Evolutionary conservation across 768 basidiomycete genomes (phyloP), one percentile per base, ranked within the genome.

Genomic region (Paxillus rubicundulus): DNA sequence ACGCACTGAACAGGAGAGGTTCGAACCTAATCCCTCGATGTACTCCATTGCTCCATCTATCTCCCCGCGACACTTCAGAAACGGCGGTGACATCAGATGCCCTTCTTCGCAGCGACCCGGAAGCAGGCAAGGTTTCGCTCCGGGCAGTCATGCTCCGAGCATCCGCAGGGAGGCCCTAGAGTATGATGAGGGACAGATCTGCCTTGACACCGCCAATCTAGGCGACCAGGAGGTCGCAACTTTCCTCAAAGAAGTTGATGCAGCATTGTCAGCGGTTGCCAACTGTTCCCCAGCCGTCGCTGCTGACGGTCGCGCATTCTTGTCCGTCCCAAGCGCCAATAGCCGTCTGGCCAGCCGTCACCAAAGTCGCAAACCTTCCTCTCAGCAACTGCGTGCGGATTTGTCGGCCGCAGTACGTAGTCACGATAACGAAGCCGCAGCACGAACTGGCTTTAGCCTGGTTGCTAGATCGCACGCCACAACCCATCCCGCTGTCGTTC

Each of bases 221-320:
- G 58, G 62, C 3, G 66, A 68, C 41, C 66, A 67, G 52, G 66
- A 67, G 54, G 58, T 67, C 28, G 66, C 67, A 37, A 64, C 64
- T 42, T 67, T 67, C 51, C 61, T 67, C 45, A 68, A 64, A 47
- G 66, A 67, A 32, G 64, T 67, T 20, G 66, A 67, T 24, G 66
- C 66, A 28, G 66, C 66, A 1, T 46, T 67, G 43, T 64, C 66
- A 8, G 60, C 62, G 18, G 24, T 68, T 27, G 54, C 54, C 28
- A 61, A 55, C 17, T 60, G 66, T 18, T 58, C 66, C 33, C 64
- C 61, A 9, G 66, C 61, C 10, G 64, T 64, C 1, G 64, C 66
- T 34, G 64, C 66, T 37, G 66, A 67, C 40, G 68, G 65, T 32
- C 66, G 61, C 32, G 66, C 66, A 9, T 67, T 68, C 44, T 43